These are phyloP conservation scores for Isochrysis galbana DNA, from an alignment of 78 protist genomes.

Conservation along the genomic window DNA sequence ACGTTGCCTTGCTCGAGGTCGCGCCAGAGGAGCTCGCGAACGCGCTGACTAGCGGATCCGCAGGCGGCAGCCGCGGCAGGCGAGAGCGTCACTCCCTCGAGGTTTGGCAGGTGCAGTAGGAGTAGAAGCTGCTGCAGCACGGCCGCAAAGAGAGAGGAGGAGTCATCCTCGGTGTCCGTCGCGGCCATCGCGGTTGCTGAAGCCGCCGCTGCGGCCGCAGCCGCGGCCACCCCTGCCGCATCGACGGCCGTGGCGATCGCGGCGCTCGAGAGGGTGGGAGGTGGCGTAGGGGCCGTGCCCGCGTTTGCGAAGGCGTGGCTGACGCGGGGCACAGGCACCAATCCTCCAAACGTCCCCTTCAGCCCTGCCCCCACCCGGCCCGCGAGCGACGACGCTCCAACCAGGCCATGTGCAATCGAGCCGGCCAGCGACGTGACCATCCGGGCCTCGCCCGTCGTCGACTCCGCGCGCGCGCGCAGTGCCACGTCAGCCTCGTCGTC, in stretches of 20 bases:
- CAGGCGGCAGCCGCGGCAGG: neutral
- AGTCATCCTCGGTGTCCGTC: neutral
- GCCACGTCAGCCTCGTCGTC: neutral
- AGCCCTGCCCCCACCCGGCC: neutral
- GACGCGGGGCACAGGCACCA: neutral
- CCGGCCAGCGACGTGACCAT: neutral
- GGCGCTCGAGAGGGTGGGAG: neutral
- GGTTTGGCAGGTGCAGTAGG: neutral
- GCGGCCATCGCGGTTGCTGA: neutral
- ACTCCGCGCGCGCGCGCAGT: neutral
- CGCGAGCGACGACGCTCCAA: neutral
- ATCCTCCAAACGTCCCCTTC: neutral
- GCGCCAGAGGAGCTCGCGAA: conserved; percentile 18
- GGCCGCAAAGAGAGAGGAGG: neutral
- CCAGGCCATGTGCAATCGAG: neutral
- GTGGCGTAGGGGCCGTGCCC: neutral
- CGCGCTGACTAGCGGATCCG: neutral
- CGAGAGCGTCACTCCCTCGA: too few relatives aligned
- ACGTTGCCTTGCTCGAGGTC: conserved; percentile 10
- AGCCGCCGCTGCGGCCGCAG: neutral
- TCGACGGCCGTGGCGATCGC: neutral
- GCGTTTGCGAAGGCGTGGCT: too few relatives aligned
- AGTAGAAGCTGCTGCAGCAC: neutral
- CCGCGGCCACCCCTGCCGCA: neutral
- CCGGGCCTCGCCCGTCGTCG: neutral